Evolutionary conservation across 2,329 filamentous ascomycete species (phyloP).

Genomic region (Penicillium concentricum): DNA sequence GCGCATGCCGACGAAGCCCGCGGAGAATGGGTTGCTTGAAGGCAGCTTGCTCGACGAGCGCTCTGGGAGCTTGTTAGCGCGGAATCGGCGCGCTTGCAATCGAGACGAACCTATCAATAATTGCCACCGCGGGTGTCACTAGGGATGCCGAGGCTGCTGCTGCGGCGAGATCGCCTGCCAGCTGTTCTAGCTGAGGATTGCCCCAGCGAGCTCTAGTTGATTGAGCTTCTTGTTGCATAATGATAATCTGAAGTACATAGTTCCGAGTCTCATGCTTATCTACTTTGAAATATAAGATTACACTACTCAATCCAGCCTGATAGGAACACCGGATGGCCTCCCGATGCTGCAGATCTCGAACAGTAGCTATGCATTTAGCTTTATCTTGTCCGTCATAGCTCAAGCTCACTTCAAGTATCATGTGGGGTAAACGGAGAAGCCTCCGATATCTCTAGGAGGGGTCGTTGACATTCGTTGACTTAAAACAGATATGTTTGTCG

Average conservation of each 20-base stretch:
- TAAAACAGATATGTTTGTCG: background rate
- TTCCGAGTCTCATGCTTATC: conserved; percentile 4
- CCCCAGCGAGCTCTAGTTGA: conserved; percentile 8
- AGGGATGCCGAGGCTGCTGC: conserved; percentile 26
- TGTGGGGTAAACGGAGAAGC: conserved; percentile 9
- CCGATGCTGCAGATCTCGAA: conserved; percentile 2
- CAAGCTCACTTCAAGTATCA: background rate
- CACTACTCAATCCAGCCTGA: background rate
- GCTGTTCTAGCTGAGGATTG: conserved; percentile 6
- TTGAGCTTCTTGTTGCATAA: conserved; percentile 14
- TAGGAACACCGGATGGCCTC: background rate
- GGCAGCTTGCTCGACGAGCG: conserved; percentile 27
- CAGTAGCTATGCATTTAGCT: background rate
- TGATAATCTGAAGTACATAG: background rate
- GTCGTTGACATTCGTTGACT: background rate
- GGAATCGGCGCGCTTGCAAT: background rate
- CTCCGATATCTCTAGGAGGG: conserved; percentile 1
- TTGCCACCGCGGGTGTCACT: conserved; percentile 27
- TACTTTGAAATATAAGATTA: background rate
- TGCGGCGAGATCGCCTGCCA: conserved; percentile 27
- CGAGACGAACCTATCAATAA: conserved; percentile 28
- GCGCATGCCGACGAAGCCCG: conserved; percentile 20
- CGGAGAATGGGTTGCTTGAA: conserved; percentile 23
- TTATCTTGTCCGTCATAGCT: background rate
- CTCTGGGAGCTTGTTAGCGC: conserved; percentile 10